Conservation (phyloP, 1,284 basidiomycete species). For the Cryptococcus hybrid region DNA sequence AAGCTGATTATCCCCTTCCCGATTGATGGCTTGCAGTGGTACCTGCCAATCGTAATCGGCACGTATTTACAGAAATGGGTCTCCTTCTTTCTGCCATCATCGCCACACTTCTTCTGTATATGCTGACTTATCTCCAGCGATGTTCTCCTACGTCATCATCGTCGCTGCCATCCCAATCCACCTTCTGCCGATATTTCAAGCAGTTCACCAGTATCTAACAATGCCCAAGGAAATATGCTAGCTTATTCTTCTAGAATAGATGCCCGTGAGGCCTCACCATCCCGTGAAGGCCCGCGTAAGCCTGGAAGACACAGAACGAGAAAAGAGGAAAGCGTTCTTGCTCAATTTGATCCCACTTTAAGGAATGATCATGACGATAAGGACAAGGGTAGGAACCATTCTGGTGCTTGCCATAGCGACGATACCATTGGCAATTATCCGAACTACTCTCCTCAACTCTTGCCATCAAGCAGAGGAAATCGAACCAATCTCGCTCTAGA, state of each 20-base stretch:
- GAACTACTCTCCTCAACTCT: slow-evolving; percentile 36
- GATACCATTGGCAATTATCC: slow-evolving; percentile 25
- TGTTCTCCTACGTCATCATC: slow-evolving; percentile 49
- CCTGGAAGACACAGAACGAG: slow-evolving; percentile 20
- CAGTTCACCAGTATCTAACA: slow-evolving; percentile 33
- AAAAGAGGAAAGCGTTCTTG: slow-evolving; percentile 9
- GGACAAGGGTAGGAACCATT: slow-evolving; percentile 27
- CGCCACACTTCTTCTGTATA: neutral
- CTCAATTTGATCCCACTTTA: slow-evolving; percentile 7
- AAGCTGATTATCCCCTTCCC: slow-evolving; percentile 4
- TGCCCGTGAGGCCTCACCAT: slow-evolving; percentile 32
- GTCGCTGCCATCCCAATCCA: slow-evolving; percentile 49
- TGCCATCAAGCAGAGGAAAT: slow-evolving; percentile 40
- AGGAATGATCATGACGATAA: slow-evolving; percentile 4
- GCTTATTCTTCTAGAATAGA: slow-evolving; percentile 43
- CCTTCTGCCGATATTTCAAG: slow-evolving; percentile 39
- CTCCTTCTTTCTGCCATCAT: no score
- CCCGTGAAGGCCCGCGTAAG: slow-evolving; percentile 22
- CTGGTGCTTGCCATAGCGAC: slow-evolving; percentile 24
- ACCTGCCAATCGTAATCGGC: no score
- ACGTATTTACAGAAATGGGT: no score
- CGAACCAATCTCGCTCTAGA: slow-evolving; percentile 26
- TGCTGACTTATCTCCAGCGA: slow-evolving; percentile 29
- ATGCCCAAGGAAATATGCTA: slow-evolving; percentile 38
- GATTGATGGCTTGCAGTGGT: neutral